Percentiles rank a stretch among this genome's conserved stretches.
These are phyloP conservation scores for Myriosclerotinia curreyana DNA, from an alignment of 2,329 filamentous ascomycete genomes.

Conservation along the genomic window DNA sequence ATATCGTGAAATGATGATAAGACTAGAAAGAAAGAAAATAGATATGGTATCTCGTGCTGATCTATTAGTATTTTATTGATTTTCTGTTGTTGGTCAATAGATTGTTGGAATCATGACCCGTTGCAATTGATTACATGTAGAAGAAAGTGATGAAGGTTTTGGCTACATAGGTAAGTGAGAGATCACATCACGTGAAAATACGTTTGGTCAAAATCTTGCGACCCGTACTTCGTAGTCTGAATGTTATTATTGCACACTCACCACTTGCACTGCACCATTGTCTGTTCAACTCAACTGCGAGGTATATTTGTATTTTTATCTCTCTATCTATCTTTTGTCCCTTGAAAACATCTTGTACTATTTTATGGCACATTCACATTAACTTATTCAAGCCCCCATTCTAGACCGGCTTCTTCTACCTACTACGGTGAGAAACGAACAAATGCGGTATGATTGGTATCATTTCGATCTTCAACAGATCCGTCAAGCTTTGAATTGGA, in stretches of 20 bases:
- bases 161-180: no score
- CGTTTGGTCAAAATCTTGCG: no score
- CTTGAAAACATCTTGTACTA: not conserved
- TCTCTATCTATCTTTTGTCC: not conserved
- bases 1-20: no score
- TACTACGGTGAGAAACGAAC: not conserved
- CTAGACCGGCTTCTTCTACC: not conserved
- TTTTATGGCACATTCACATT: not conserved
- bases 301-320: not conserved
- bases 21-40: not conserved
- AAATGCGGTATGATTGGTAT: not conserved
- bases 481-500: not conserved
- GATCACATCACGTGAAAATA: no score
- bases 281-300: not conserved
- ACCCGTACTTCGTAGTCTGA: no score
- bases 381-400: conserved; percentile 1
- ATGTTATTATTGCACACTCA: no score
- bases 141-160: no score
- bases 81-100: not conserved
- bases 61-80: not conserved
- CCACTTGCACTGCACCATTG: not conserved
- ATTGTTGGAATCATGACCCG: no score
- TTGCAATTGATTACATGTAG: no score
- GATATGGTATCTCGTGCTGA: not conserved
- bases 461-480: not conserved